These are phyloP conservation scores for Penicillium verrucosum DNA, from an alignment of 2,329 filamentous ascomycete species.

Conservation along the genomic window DNA sequence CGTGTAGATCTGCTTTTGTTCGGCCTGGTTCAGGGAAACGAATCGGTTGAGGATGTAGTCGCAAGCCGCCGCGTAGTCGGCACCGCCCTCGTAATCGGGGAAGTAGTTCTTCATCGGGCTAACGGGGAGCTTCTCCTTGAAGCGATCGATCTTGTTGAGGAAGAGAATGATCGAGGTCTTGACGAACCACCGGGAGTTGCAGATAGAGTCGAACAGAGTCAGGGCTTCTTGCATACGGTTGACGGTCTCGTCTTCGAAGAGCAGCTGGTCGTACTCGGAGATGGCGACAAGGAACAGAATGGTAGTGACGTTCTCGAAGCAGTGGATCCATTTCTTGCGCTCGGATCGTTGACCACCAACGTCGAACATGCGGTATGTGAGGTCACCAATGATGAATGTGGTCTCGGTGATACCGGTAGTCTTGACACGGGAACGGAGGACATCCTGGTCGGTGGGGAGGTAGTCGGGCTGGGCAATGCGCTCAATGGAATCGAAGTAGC, in stretches of 20 bases:
- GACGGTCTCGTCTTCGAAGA: conserved; percentile 94
- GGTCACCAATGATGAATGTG: conserved; percentile 88
- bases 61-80: conserved; percentile 92
- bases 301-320: conserved; percentile 96
- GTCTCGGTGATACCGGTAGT: conserved; percentile 97
- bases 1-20: conserved; percentile 99
- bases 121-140: conserved; percentile 71
- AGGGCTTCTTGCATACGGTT: conserved; percentile 73
- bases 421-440: conserved; percentile 93
- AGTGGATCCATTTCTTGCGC: conserved; percentile 99
- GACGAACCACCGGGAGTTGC: conserved; percentile 69
- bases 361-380: conserved; percentile 97
- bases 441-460: conserved; percentile 92
- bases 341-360: conserved; percentile 94
- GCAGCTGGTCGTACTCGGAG: conserved; percentile 91
- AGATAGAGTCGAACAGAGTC: conserved; percentile 69
- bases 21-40: conserved; percentile 96
- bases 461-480: conserved; percentile 89
- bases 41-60: conserved; percentile 99
- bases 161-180: conserved; percentile 71
- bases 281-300: conserved; percentile 97
- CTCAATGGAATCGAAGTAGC: conserved; percentile 93
- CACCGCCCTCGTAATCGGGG: conserved; percentile 79
- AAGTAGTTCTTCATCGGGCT: conserved; percentile 75
- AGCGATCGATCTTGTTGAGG: conserved; percentile 72